These are phyloP conservation scores for Trichoderma brevicompactum DNA, from an alignment of 2,329 filamentous ascomycete genomes.

Conservation along the genomic window DNA sequence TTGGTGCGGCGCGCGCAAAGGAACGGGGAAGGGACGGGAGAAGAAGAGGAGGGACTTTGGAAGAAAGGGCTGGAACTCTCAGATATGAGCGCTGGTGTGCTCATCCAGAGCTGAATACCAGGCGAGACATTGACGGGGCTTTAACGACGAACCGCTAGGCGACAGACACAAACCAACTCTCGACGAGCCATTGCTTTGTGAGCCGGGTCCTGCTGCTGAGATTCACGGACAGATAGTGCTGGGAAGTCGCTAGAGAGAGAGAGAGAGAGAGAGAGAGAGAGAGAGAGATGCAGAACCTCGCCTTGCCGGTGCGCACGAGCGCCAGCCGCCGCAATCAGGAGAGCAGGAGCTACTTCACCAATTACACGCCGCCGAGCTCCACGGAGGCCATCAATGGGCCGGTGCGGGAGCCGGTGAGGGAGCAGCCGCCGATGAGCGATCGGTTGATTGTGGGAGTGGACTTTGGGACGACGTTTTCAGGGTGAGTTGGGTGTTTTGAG, in stretches of 20 bases:
- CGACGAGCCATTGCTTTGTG: too few species aligned
- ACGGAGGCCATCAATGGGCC: slow-evolving; percentile 67
- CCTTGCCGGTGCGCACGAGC: slow-evolving; percentile 54
- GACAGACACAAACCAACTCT: too few species aligned
- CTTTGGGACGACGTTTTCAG: slow-evolving; percentile 84
- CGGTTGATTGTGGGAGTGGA: slow-evolving; percentile 78
- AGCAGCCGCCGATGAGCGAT: slow-evolving; percentile 59
- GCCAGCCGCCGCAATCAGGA: slow-evolving; percentile 57
- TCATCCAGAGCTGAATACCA: slow-evolving; percentile 1
- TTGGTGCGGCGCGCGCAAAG: background rate
- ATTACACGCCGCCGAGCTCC: slow-evolving; percentile 58
- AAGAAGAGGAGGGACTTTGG: background rate
- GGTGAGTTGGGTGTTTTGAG: slow-evolving; percentile 49
- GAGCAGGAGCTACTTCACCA: slow-evolving; percentile 61
- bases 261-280: background rate
- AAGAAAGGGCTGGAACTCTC: background rate
- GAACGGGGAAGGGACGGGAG: slow-evolving; percentile 5
- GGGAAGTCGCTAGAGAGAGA: too few species aligned
- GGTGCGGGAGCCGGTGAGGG: slow-evolving; percentile 58
- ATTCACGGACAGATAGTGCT: too few species aligned
- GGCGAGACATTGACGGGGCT: background rate
- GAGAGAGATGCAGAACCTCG: slow-evolving; percentile 45
- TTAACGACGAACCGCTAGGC: too few species aligned
- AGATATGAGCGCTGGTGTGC: slow-evolving; percentile 5
- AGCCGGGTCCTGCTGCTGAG: too few species aligned